Evolutionary conservation across 768 basidiomycete genomes (phyloP), one percentile per base, ranked within the genome.

Genomic region (Boletus vermiculosoides): DNA sequence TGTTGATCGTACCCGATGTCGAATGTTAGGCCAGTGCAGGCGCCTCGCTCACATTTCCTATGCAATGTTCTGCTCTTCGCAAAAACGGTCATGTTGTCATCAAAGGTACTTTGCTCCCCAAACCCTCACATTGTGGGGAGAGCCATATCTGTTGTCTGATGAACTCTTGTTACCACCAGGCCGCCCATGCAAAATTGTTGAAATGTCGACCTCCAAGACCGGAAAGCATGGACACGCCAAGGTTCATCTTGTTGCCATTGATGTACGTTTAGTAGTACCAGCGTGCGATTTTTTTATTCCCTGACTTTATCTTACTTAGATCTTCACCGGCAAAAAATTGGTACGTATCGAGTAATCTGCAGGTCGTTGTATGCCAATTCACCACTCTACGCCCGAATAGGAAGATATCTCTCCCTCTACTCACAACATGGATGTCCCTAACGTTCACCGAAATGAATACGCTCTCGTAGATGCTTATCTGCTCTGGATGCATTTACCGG

Each of bases 191-290:
- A 98, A 98, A 82, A 94, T 94, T 78, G 87, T 94, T 67, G 94
- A 97, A 75, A 98, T 97, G 95, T 96, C 94, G 61, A 97, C 95
- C 79, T 98, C 95, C 74, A 98, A 98, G 86, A 96, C 94, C 47
- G 95, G 96, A 68, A 98, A 98, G 86, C 96, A 98, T 81, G 96
- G 96, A 68, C 96, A 99, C 80, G 96, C 97, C 76, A 99, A 98
- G 79, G 97, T 98, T 71, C 94, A 98, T 78, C 84, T 99, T 61
- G 85, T 98, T 66, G 97, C 87, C 73, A 91, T 92, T 73, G 97
- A 99, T 78, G 95, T 97, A 72, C 61, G 93, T 84, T 46, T 28
- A 48, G 45, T 48, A 41, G 12, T 41, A 20, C 18, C 57, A 23
- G 49, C 37, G 11, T 25, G 28, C 22, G n/a, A 57, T 18, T 40